Conservation (phyloP, 1,139 yeast genomes). For the Magnusiomyces magnusii region DNA sequence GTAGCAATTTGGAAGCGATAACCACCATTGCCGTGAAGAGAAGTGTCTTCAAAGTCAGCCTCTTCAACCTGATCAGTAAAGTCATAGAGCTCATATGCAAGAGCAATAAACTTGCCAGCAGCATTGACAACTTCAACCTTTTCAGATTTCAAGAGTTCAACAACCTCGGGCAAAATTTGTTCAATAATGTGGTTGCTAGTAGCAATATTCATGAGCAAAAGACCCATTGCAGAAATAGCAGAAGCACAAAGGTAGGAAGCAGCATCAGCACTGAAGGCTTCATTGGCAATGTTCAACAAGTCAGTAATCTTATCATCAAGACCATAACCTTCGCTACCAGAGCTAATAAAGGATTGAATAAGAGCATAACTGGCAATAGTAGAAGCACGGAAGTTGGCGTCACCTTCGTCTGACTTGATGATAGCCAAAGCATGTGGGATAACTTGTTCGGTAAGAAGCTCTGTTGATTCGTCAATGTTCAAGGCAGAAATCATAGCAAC, state of each 20-base stretch:
- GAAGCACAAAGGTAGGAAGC: constrained; percentile 27
- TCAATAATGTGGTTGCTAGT: constrained; percentile 26
- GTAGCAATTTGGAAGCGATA: constrained; percentile 42
- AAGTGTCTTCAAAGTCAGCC: constrained; percentile 37
- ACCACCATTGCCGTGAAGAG: constrained; percentile 22
- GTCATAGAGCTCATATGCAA: constrained; percentile 51
- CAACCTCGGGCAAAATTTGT: constrained; percentile 26
- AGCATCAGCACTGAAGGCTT: constrained; percentile 20
- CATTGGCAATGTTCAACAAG: constrained; percentile 30
- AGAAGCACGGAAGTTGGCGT: constrained; percentile 22
- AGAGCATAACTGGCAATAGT: constrained; percentile 27
- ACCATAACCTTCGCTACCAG: constrained; percentile 34
- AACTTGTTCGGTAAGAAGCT: constrained; percentile 19
- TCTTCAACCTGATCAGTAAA: constrained; percentile 37
- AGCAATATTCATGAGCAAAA: constrained; percentile 19
- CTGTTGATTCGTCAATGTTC: constrained; percentile 25
- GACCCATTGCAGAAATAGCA: constrained; percentile 31
- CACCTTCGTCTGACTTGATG: constrained; percentile 16
- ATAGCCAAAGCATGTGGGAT: constrained; percentile 20
- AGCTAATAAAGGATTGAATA: constrained; percentile 28
- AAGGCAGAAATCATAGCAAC: constrained; percentile 26
- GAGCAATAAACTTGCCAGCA: constrained; percentile 53
- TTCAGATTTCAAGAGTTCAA: constrained; percentile 26
- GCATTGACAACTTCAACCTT: constrained; percentile 34
- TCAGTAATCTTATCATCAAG: constrained; percentile 27